These are phyloP conservation scores for Warburgia ugandensis DNA, from an alignment of 164 flowering plant species.

Conservation along the genomic window DNA sequence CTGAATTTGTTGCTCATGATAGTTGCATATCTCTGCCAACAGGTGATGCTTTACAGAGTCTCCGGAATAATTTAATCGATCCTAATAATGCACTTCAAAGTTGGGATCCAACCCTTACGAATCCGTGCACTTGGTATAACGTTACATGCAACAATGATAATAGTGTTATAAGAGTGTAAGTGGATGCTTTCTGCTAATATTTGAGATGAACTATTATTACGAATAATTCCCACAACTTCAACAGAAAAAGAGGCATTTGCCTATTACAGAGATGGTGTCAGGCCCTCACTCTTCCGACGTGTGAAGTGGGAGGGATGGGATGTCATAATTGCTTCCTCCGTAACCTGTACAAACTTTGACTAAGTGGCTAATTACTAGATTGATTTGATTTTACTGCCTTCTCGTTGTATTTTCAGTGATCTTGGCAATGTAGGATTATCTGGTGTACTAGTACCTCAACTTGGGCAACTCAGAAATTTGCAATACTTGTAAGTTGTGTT, in stretches of 20 bases:
- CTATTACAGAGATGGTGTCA: too few relatives aligned
- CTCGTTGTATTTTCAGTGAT: conserved; percentile 43
- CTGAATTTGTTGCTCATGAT: not conserved
- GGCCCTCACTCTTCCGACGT: too few relatives aligned
- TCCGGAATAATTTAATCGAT: conserved; percentile 62
- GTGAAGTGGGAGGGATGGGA: too few relatives aligned
- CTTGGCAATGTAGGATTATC: conserved; percentile 90
- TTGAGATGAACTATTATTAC: not conserved
- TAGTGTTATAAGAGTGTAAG: conserved; percentile 93
- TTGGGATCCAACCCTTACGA: conserved; percentile 95
- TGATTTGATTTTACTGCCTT: not conserved
- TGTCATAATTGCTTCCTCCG: too few relatives aligned
- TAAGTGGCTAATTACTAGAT: too few relatives aligned
- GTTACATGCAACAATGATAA: conserved; percentile 90
- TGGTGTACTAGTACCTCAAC: conserved; percentile 78
- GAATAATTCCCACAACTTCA: not conserved
- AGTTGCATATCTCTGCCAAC: conserved; percentile 13
- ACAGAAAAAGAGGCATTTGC: not conserved
- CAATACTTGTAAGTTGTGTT: conserved; percentile 71
- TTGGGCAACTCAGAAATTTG: conserved; percentile 74
- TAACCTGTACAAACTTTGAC: too few relatives aligned
- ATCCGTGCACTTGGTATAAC: conserved; percentile 96
- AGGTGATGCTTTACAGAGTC: conserved; percentile 88
- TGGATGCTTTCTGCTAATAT: not conserved
- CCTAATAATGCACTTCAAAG: conserved; percentile 87